These are phyloP conservation scores for Entomortierella chlamydospora DNA, from an alignment of 192 early-diverging fungal genomes.

Conservation along the genomic window DNA sequence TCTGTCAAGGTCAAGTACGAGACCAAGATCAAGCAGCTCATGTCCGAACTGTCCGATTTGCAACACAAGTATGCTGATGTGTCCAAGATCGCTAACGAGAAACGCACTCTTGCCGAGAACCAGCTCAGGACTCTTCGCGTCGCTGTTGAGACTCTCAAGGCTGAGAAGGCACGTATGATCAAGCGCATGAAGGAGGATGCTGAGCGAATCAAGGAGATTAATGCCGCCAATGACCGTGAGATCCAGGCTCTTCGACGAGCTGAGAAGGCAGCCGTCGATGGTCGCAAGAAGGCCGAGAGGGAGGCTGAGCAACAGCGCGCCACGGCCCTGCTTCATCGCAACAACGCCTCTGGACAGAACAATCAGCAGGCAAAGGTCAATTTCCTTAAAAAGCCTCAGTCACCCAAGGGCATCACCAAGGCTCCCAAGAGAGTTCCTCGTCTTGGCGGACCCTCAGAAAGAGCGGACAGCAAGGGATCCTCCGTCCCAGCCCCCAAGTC, in stretches of 20 bases:
- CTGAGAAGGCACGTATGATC: slow-evolving; percentile 81
- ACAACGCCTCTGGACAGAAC: slow-evolving; percentile 37
- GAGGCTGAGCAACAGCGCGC: slow-evolving; percentile 58
- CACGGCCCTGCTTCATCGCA: slow-evolving; percentile 62
- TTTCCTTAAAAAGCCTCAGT: slow-evolving; percentile 64
- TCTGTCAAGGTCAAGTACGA: slow-evolving; percentile 67
- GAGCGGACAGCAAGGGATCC: slow-evolving; percentile 3
- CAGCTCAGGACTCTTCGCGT: slow-evolving; percentile 70
- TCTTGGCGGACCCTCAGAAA: slow-evolving; percentile 30
- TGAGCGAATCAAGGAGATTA: slow-evolving; percentile 68
- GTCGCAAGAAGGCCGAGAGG: slow-evolving; percentile 63
- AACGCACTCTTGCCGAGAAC: slow-evolving; percentile 66
- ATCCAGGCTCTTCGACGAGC: slow-evolving; percentile 69
- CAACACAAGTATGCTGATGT: slow-evolving; percentile 68
- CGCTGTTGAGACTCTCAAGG: slow-evolving; percentile 77
- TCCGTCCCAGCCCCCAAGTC: slow-evolving; percentile 22
- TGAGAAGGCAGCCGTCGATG: slow-evolving; percentile 62
- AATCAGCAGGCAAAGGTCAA: slow-evolving; percentile 58
- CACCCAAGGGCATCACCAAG: slow-evolving; percentile 58
- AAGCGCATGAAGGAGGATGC: slow-evolving; percentile 80
- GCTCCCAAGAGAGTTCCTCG: slow-evolving; percentile 48
- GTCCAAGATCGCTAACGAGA: slow-evolving; percentile 59
- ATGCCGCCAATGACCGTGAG: slow-evolving; percentile 65
- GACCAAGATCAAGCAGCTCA: slow-evolving; percentile 66
- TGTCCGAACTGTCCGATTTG: slow-evolving; percentile 64